Conservation (phyloP, 441 rosid species). For the Bocquillonia castaneifolia region DNA sequence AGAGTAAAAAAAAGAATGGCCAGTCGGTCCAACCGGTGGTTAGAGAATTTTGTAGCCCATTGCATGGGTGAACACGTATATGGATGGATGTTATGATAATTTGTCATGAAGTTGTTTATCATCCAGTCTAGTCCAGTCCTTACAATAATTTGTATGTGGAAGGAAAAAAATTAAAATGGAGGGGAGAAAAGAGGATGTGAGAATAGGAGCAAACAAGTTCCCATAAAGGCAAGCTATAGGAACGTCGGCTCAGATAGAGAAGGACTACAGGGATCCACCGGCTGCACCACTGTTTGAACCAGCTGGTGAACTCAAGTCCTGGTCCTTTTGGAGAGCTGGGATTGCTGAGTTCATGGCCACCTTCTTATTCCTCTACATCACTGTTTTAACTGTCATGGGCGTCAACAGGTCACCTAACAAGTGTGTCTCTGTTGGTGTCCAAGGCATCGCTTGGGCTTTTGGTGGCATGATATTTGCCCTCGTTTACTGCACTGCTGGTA, state of each 20-base stretch:
- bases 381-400: constrained; percentile 79
- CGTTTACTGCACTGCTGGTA: constrained; percentile 89
- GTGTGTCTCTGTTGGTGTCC: constrained; percentile 75
- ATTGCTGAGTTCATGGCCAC: constrained; percentile 92
- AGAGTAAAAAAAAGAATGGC: too few relatives aligned
- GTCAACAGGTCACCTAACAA: constrained; percentile 43
- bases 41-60: too few relatives aligned
- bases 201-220: constrained; percentile 78
- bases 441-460: constrained; percentile 92
- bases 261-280: constrained; percentile 87
- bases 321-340: constrained; percentile 87
- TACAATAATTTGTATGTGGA: too few relatives aligned
- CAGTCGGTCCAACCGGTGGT: too few relatives aligned
- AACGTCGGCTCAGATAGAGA: constrained; percentile 65
- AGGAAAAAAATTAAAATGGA: too few relatives aligned
- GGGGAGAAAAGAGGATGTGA: constrained; percentile 82
- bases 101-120: too few relatives aligned
- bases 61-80: too few relatives aligned
- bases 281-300: constrained; percentile 74
- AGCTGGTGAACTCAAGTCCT: constrained; percentile 53
- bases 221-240: constrained; percentile 77
- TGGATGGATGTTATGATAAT: too few relatives aligned
- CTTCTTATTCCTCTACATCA: constrained; percentile 62
- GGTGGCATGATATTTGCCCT: constrained; percentile 97
- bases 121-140: too few relatives aligned